Conservation (phyloP, 768 basidiomycete species). For the Kwoniella pini region DNA sequence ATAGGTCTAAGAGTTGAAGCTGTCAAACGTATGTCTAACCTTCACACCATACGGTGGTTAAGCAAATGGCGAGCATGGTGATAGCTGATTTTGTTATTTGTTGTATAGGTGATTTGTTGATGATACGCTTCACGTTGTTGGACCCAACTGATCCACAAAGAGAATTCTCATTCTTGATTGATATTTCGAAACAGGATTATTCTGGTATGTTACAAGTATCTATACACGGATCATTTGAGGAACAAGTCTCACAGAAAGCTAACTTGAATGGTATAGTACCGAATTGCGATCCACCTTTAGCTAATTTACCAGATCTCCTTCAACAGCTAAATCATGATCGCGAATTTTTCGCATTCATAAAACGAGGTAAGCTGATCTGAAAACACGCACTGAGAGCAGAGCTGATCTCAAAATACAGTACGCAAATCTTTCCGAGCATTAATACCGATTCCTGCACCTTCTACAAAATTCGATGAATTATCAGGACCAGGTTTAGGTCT, state of each 20-base stretch:
- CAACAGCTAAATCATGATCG: conserved; percentile 69
- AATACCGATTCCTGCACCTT: conserved; percentile 25
- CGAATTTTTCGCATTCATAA: conserved; percentile 73
- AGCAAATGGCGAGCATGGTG: no score
- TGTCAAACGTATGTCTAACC: conserved; percentile 59
- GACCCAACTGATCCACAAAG: conserved; percentile 63
- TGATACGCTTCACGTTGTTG: conserved; percentile 70
- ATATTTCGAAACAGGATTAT: conserved; percentile 65
- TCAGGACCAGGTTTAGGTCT: conserved; percentile 31
- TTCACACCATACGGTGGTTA: no score
- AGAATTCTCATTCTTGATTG: conserved; percentile 75
- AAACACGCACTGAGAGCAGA: background rate
- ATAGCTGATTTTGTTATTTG: background rate
- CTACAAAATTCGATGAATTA: conserved; percentile 39
- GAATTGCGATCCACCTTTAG: conserved; percentile 72
- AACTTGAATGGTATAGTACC: conserved; percentile 70
- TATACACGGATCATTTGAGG: no score
- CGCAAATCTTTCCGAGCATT: conserved; percentile 42
- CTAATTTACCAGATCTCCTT: conserved; percentile 67
- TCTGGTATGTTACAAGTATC: conserved; percentile 62
- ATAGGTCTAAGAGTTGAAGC: conserved; percentile 75
- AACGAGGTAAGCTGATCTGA: conserved; percentile 53
- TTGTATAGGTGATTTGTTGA: conserved; percentile 62
- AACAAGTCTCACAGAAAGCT: no score
- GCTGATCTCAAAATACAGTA: conserved; percentile 17